Conservation (phyloP, 129 eudicot genomes). For the Lactuca sativa region DNA sequence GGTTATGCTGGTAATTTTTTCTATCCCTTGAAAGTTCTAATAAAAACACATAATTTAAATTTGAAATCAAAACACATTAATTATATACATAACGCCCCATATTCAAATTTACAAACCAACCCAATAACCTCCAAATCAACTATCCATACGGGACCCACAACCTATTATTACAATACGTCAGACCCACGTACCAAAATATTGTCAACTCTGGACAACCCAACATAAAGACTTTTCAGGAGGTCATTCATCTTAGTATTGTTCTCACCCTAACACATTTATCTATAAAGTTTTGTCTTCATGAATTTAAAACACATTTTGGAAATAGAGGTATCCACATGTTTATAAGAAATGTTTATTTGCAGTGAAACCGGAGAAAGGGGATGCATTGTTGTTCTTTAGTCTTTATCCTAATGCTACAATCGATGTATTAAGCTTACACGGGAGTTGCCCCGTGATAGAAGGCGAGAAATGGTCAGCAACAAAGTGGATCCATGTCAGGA, state of each 20-base stretch:
- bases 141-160: neutral
- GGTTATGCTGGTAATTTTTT: slow-evolving; percentile 72
- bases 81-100: neutral
- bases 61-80: neutral
- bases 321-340: neutral
- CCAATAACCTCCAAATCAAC: neutral
- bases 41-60: neutral
- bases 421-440: slow-evolving; percentile 67
- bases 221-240: neutral
- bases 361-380: slow-evolving; percentile 82
- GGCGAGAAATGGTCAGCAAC: slow-evolving; percentile 95
- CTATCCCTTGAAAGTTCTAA: neutral
- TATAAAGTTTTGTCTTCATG: neutral
- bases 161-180: neutral
- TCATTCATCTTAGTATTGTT: neutral
- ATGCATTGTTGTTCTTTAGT: slow-evolving; percentile 80
- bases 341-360: slow-evolving; percentile 22
- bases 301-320: no score
- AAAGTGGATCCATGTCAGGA: slow-evolving; percentile 69
- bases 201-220: neutral
- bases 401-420: slow-evolving; percentile 74
- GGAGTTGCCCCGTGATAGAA: slow-evolving; percentile 86
- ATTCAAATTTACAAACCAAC: neutral
- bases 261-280: neutral
- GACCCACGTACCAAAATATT: neutral